Evolutionary conservation across 768 basidiomycete genomes (phyloP), one percentile per base, ranked within the genome.

Genomic region (Mycena maculata): DNA sequence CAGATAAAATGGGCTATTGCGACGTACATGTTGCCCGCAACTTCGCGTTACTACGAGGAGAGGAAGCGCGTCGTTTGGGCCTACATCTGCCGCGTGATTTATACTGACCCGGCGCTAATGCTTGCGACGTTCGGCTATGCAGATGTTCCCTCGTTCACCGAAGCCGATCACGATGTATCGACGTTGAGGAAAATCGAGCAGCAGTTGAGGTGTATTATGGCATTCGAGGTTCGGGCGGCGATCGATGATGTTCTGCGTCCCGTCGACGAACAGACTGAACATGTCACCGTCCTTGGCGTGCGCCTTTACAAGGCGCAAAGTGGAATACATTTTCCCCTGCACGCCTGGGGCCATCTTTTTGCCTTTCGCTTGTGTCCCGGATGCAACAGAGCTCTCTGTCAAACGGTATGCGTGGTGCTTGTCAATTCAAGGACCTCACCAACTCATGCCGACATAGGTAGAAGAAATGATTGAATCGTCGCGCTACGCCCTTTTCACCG

Each of bases 81-180:
- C 25, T 80, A 73, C 48, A 74, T 82, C 41, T 78, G 78, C 28
- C 76, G 80, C 12, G 78, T 73, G 16, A 71, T 81, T 18, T 79
- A 75, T 57, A 77, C 71, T n/a, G 78, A 82, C 57, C 71, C 79
- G 41, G 70, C 73, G 18, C 75, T 82, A n/a, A 79, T 78, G 80
- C 72, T 79, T 55, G 60, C 76, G 25, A 73, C 80, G 1, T 76
- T 78, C 53, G 74, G 61, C 57, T 79, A 80, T 52, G 61, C 68
- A 16, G 71, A 71, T 49, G 76, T 76, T 31, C 59, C 64, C 65
- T 63, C 72, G n/a, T 71, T 81, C 58, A 71, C 45, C 27, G 76
- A 76, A 52, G 42, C 72, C 20, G 55, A 68, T 16, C 68, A 80
- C 30, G 79, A 79, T 45, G 50, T 77, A 22, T 23, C 59, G 12